Evolutionary conservation across 2,329 filamentous ascomycete species (phyloP).

Genomic region (Alternaria panax): DNA sequence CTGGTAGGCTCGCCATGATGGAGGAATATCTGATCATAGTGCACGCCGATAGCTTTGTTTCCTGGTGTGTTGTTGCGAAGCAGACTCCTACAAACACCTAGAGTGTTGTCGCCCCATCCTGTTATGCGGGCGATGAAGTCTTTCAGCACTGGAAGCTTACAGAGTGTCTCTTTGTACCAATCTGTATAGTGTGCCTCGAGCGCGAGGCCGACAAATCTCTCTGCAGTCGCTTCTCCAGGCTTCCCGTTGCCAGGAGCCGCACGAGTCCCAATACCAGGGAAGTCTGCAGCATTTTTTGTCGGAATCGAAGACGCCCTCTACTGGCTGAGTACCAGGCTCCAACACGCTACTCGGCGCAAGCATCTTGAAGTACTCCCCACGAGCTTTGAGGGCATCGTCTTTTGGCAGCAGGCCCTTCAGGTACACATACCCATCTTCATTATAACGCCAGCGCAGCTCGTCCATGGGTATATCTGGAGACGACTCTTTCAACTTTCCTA

Average conservation of each 20-base stretch:
- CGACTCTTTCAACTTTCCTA: slow-evolving; percentile 52
- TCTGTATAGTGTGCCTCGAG: slow-evolving; percentile 60
- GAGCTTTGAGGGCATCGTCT: slow-evolving; percentile 60
- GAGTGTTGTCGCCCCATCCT: slow-evolving; percentile 60
- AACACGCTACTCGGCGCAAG: slow-evolving; percentile 65
- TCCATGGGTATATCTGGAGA: slow-evolving; percentile 55
- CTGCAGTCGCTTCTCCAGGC: slow-evolving; percentile 53
- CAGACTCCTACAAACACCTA: slow-evolving; percentile 58
- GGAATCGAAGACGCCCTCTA: slow-evolving; percentile 63
- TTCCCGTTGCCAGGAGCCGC: slow-evolving; percentile 36
- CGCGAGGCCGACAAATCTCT: slow-evolving; percentile 59
- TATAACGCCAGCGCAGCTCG: slow-evolving; percentile 57
- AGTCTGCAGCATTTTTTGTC: slow-evolving; percentile 54
- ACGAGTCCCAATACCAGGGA: slow-evolving; percentile 63
- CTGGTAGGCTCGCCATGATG: slow-evolving; percentile 62
- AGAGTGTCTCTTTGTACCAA: slow-evolving; percentile 61
- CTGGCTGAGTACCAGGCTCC: slow-evolving; percentile 53
- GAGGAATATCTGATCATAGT: slow-evolving; percentile 66
- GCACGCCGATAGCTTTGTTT: slow-evolving; percentile 66
- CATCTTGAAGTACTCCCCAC: slow-evolving; percentile 62
- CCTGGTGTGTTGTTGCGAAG: slow-evolving; percentile 65
- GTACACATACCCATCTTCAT: slow-evolving; percentile 63
- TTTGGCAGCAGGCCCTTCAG: slow-evolving; percentile 63
- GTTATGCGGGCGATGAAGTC: slow-evolving; percentile 61
- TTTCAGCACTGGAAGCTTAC: slow-evolving; percentile 59